Evolutionary conservation across 2,329 filamentous ascomycete genomes (phyloP), one percentile per base, ranked within the genome.

Genomic region (Calonectria henricotiae): DNA sequence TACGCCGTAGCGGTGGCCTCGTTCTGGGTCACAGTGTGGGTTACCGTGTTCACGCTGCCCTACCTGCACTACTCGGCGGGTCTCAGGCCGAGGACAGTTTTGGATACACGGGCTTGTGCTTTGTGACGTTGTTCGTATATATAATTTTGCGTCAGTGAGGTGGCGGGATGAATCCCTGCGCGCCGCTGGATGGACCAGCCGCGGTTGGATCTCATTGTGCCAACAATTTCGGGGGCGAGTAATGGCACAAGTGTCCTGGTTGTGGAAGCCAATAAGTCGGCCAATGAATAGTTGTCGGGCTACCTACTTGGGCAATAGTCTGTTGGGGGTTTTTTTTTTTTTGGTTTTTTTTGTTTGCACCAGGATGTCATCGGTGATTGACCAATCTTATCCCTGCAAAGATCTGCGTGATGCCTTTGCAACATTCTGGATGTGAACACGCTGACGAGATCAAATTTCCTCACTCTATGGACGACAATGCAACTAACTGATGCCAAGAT

Each of bases 21-120:
- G 5, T 86, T 86, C 78, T 87, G 79, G 79, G 75, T 84, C 65
- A 84, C 82, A 0, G 80, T 84, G 43, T 85, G 83, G 83, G 75
- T 78, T 27, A 82, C 79, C 13, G 81, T 82, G 37, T 85, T 84
- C 65, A 83, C 80, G 1, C 73, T 79, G 2, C 83, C 83, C 0
- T 85, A 85, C 55, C 73, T 85, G 8, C 85, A 85, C 76, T 85
- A 84, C 76, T 76, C 76, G 2, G 81, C 80, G 11, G 73, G 72
- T 1, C 74, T 83, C 0, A 82, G 83, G 0, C 82, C 83, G 3
- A 83, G 81, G 80, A 79, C 80, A 2, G 82, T 4, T 82, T 83
- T 55, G 76, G 83, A 1, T 83, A 82, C 47, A 79, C 80, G 0
- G 82, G 80, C 0, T 69, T 80, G 3, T 80, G 77, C 47, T 78